These are phyloP conservation scores for Pseudoturritis turrita DNA, from an alignment of 345 rosid genomes.

Conservation along the genomic window DNA sequence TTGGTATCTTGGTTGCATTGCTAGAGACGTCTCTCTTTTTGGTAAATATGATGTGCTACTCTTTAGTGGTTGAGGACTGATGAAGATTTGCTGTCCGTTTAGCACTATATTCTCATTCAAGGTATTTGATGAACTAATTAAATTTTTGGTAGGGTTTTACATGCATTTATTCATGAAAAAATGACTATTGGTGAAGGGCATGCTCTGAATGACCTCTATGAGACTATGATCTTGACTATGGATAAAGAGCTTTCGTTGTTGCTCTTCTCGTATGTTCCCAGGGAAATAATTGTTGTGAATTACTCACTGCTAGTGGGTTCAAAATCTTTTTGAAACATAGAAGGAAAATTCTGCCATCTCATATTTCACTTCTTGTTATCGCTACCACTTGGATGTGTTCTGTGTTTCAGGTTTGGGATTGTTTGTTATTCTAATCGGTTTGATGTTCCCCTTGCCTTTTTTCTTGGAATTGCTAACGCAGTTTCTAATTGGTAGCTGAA, in stretches of 20 bases:
- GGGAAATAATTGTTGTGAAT: neutral
- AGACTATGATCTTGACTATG: slow-evolving; percentile 21
- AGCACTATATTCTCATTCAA: neutral
- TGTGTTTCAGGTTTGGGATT: neutral
- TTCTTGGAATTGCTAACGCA: neutral
- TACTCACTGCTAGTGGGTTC: neutral
- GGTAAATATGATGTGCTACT: neutral
- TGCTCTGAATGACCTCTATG: slow-evolving; percentile 2
- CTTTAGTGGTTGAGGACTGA: neutral
- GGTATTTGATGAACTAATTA: neutral
- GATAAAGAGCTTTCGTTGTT: slow-evolving; percentile 16
- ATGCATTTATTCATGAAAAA: neutral
- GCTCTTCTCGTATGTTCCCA: neutral
- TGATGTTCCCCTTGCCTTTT: neutral
- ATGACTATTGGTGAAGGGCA: slow-evolving; percentile 9
- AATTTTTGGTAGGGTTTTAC: neutral
- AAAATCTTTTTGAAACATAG: neutral
- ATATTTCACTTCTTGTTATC: neutral
- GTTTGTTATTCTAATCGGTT: neutral
- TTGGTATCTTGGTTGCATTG: neutral
- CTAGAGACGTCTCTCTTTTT: neutral
- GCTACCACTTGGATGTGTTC: neutral
- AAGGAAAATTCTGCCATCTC: neutral
- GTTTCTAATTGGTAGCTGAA: slow-evolving; percentile 10
- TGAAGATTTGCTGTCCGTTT: neutral